Base-by-base conservation (phyloP, 176 grass and related monocot genomes). In the Typha latifolia region DNA sequence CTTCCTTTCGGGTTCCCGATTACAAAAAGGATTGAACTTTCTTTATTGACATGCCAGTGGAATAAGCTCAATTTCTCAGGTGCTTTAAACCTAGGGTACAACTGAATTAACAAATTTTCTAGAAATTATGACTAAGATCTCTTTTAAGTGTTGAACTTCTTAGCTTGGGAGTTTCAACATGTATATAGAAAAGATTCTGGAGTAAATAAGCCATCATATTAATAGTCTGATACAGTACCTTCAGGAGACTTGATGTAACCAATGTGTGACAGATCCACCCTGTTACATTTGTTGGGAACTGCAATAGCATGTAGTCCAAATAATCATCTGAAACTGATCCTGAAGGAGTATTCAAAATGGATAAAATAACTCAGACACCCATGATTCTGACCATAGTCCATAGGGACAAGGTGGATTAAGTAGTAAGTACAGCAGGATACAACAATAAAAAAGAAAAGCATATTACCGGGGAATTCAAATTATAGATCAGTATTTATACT, bases 221-320 rank as follows among this genome's bases (percentile, higher is more conserved):
- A 22, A 73, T 53, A 55, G 27, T 27, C 70, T 69, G 24, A 75
- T 51, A 5, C 49, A 12, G 49, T 81, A 96, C 92, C 87, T 91
- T 91, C 47, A 96, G 47, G 61, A 96, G 85, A 67, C 82, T 96
- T 75, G 92, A 91, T 69, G 92, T 96, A 43, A 96, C 92, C 53
- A 96, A 66, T 11, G 86, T 85, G 71, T 91, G 72, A 61, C 92
- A 91, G 59, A 96, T 78, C 92, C 88, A 96, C 78, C 92, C 92
- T 53, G 92, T 96, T 64, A 96, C 69, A 85, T 96, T 96, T 72
- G 92, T 96, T 19, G 92, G 92, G 51, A 96, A 84, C 32, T 96
- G 92, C 72, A 84, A 70, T 79, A 96, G 63, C 88, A 96, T 91
- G 66, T 96, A 96, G 0, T 89, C 85, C 53, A 91, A 74, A 82